A percentile compares a stretch with the other conserved stretches of the same genome.
Evolutionary conservation across 108 stramenopile genomes (phyloP).

Genomic region (Stephanodiscus triporus): DNA sequence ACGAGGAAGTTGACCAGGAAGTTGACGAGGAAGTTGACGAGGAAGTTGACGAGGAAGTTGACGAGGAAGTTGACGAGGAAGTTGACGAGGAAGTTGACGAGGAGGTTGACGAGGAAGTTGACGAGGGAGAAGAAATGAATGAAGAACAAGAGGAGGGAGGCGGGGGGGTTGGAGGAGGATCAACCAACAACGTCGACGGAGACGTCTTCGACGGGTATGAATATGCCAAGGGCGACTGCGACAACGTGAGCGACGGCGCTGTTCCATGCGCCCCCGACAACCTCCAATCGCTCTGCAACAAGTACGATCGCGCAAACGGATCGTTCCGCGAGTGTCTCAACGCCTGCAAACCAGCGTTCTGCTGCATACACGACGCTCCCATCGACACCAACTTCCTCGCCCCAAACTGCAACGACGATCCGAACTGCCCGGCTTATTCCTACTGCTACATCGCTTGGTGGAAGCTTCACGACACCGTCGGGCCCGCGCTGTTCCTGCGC

Average conservation of each 20-base stretch:
- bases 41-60: too few relatives aligned
- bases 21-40: too few relatives aligned
- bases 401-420: conserved; percentile 54
- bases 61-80: too few relatives aligned
- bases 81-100: not conserved
- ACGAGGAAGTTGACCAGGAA: too few relatives aligned
- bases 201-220: conserved; percentile 51
- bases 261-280: conserved; percentile 53
- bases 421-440: conserved; percentile 50
- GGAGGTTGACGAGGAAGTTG: not conserved
- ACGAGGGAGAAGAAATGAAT: not conserved
- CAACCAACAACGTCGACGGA: conserved; percentile 21
- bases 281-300: conserved; percentile 46
- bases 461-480: conserved; percentile 60
- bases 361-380: conserved; percentile 57
- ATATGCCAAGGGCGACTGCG: conserved; percentile 41
- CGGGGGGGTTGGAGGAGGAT: not conserved
- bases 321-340: conserved; percentile 47
- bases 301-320: conserved; percentile 41
- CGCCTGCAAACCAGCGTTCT: conserved; percentile 50
- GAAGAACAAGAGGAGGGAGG: not conserved
- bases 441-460: conserved; percentile 64
- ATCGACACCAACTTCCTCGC: conserved; percentile 30
- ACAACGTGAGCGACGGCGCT: conserved; percentile 29
- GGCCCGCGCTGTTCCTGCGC: conserved; percentile 50